phyloP scores from a whole-genome alignment of 2,329 filamentous ascomycete genomes.

The Orbilia ellipsospora region DNA sequence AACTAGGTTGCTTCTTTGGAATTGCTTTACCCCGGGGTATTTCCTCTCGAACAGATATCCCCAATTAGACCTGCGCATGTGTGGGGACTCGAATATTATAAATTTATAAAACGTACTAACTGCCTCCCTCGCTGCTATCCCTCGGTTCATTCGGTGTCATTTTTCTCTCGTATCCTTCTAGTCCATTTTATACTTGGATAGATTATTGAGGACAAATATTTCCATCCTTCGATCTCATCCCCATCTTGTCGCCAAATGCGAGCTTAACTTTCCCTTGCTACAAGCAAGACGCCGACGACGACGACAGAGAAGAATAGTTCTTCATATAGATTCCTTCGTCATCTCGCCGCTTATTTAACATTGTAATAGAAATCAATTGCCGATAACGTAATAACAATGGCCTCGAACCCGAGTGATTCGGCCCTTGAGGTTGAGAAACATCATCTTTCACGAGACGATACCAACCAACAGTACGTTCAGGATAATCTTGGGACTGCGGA shows the following conservation, averaged over 20 bases:
- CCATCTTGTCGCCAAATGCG: neutral
- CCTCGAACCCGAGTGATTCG: conserved; percentile 1
- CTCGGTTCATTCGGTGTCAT: conserved; percentile 4
- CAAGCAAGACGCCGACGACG: neutral
- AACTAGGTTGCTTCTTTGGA: conserved; percentile 12
- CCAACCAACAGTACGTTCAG: conserved; percentile 1
- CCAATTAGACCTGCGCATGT: conserved; percentile 7
- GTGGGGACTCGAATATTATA: conserved; percentile 5
- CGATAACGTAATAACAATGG: neutral
- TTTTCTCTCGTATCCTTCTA: conserved; percentile 4
- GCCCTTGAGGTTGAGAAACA: conserved; percentile 39
- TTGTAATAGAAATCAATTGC: neutral
- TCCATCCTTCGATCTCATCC: neutral
- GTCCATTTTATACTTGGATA: conserved; percentile 12
- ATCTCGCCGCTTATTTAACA: neutral
- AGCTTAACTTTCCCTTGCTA: neutral
- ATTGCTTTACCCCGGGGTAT: neutral
- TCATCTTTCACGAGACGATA: conserved; percentile 5
- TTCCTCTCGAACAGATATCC: conserved; percentile 1
- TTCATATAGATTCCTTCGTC: neutral
- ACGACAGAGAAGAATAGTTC: neutral
- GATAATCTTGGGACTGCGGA: conserved; percentile 14
- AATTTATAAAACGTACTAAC: conserved; percentile 53
- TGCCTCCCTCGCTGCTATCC: conserved; percentile 37
- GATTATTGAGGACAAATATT: neutral